A percentile compares a stretch with the other conserved stretches of the same genome.
Evolutionary conservation across 495 filamentous ascomycete species (phyloP).

Genomic region (Neurospora sp.): DNA sequence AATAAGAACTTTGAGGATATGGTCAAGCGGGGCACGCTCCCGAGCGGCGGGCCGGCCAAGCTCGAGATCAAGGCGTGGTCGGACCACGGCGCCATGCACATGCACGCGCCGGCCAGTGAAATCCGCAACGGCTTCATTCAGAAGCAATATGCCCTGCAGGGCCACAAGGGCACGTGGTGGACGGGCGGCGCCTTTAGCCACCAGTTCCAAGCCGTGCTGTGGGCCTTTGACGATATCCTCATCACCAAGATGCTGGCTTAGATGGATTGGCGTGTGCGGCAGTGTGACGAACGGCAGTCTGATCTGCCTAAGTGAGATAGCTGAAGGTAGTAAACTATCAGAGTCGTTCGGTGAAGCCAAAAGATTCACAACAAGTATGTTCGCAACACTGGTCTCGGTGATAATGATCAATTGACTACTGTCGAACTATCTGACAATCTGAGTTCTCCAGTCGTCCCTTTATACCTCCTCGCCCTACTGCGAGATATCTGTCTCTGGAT

Average conservation of each 20-base stretch:
- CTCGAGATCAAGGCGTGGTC: conserved; percentile 28
- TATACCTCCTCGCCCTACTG: no score
- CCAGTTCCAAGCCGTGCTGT: conserved; percentile 31
- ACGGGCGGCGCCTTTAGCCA: conserved; percentile 36
- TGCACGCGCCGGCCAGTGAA: conserved; percentile 16
- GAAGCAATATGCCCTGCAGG: conserved; percentile 41
- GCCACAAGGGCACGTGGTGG: conserved; percentile 40
- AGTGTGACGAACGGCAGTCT: no score
- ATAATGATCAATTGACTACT: no score
- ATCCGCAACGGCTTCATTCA: conserved; percentile 37
- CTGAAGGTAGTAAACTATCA: no score
- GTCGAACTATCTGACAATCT: no score
- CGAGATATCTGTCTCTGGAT: no score
- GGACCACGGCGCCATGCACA: conserved; percentile 30
- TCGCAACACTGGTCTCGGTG: no score
- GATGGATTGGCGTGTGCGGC: not conserved
- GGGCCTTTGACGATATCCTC: conserved; percentile 28
- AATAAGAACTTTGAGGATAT: conserved; percentile 22
- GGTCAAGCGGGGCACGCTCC: conserved; percentile 18
- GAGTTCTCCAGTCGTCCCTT: no score
- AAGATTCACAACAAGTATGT: no score
- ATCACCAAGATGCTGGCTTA: conserved; percentile 14
- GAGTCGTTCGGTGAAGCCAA: no score
- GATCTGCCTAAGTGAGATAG: no score
- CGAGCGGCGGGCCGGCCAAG: conserved; percentile 2